Evolutionary conservation across 108 stramenopile species (phyloP), one percentile per base, ranked within the genome.

Genomic region (Discostella stelligeroides): DNA sequence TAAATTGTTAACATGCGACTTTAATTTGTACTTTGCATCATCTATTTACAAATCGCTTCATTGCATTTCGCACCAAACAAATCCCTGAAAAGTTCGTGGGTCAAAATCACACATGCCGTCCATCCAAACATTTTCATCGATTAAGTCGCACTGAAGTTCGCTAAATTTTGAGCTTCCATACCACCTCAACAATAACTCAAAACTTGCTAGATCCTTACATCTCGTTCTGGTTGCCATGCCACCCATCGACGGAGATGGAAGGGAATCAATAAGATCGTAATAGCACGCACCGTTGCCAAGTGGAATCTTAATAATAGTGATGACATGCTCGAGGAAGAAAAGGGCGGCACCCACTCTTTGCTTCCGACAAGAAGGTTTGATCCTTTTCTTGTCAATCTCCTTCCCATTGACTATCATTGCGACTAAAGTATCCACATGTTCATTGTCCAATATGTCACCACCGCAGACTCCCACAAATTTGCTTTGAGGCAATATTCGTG

Each of bases 61-160:
- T 25, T 37, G 28, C 30, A 37, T 66, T 51, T 85, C 82, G 0
- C 68, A 80, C 95, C 95, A 95, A 37, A 92, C 89, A 80, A 95
- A 95, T 11, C 84, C 84, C 71, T 95, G 95, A 82, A 92, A 95
- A n/a, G 92, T 92, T 47, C 95, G 72, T 38, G 95, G 95, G 65
- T 95, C 95, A 79, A 95, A 92, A 61, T 93, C 95, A 23, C 90
- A 86, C 89, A 92, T 89, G 15, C 49, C 68, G 58, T 92, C 95
- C 61, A 92, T 87, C 95, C 95, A 95, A 27, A 79, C 68, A 76
- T 89, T 91, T 2, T 66, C 65, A 65, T 95, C 92, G 55, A 95
- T 88, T 55, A 90, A 92, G 25, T 81, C 82, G 48, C 77, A 76
- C 23, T 95, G 88, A 62, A 81, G 67, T 14, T 86, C 84, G 42